Evolutionary conservation across 2,329 filamentous ascomycete genomes (phyloP).

Genomic region (Aotearoamyces nothofagi): DNA sequence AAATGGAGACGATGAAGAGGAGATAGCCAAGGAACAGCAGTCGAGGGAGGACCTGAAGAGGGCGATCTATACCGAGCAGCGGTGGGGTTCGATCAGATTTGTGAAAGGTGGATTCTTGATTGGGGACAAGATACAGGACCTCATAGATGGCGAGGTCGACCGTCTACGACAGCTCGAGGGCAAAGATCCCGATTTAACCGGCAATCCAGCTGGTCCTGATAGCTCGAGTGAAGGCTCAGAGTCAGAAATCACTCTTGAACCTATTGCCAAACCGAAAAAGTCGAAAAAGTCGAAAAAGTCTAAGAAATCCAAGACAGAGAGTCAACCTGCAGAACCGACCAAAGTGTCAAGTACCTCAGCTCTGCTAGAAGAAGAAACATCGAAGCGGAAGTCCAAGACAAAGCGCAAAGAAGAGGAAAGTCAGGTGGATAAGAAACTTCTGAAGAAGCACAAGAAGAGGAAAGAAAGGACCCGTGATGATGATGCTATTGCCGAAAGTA

Average conservation of each 20-base stretch:
- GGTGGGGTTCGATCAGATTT: slow-evolving; percentile 72
- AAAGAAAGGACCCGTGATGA: slow-evolving; percentile 16
- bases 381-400: background rate
- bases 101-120: slow-evolving; percentile 66
- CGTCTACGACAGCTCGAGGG: slow-evolving; percentile 15
- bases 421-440: slow-evolving; percentile 22
- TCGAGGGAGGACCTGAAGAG: slow-evolving; percentile 55
- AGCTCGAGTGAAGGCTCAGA: slow-evolving; percentile 6
- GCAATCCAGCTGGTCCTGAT: slow-evolving; percentile 4
- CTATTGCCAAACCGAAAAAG: slow-evolving; percentile 10
- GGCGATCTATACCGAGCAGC: slow-evolving; percentile 57
- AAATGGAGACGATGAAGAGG: slow-evolving; percentile 72
- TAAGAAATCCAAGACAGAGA: slow-evolving; percentile 8
- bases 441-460: slow-evolving; percentile 27
- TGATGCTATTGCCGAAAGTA: slow-evolving; percentile 8
- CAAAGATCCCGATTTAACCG: slow-evolving; percentile 4
- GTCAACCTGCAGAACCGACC: background rate
- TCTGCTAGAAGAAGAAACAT: background rate
- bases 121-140: slow-evolving; percentile 37
- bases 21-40: slow-evolving; percentile 54
- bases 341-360: background rate
- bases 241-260: slow-evolving; percentile 1
- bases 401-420: slow-evolving; percentile 10
- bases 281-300: slow-evolving; percentile 13
- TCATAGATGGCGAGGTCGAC: slow-evolving; percentile 22